Evolutionary conservation across 352 stramenopile genomes (phyloP).

Genomic region (Pythium grandisporangium): DNA sequence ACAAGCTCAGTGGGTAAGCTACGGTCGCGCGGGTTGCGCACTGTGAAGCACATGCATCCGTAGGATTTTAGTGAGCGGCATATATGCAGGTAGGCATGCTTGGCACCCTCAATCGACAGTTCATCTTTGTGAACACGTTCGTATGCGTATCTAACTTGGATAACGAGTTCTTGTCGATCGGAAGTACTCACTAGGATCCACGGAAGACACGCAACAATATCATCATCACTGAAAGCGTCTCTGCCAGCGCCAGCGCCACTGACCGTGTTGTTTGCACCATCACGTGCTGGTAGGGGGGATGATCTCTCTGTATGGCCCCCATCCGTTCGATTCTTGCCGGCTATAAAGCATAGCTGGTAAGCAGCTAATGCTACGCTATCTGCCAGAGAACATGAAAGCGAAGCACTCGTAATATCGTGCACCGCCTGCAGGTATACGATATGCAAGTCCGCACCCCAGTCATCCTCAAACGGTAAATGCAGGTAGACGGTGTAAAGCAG

Average conservation of each 20-base stretch:
- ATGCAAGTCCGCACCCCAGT: conserved; percentile 39
- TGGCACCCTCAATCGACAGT: too few species aligned
- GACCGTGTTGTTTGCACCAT: too few species aligned
- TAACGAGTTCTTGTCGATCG: conserved; percentile 22
- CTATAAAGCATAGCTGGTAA: too few species aligned
- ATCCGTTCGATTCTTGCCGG: too few species aligned
- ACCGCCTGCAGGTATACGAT: conserved; percentile 71
- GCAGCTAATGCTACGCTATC: conserved; percentile 50
- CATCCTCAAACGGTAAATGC: conserved; percentile 54
- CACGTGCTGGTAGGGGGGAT: too few species aligned
- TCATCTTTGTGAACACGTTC: too few species aligned
- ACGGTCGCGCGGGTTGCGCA: conserved; percentile 35
- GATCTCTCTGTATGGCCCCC: too few species aligned
- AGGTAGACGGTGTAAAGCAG: conserved; percentile 70
- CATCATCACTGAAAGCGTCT: too few species aligned
- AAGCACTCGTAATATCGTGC: conserved; percentile 43
- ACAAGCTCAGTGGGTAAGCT: conserved; percentile 41
- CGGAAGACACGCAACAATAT: conserved; percentile 23
- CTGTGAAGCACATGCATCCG: conserved; percentile 58
- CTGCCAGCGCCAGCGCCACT: too few species aligned
- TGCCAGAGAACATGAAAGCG: conserved; percentile 43
- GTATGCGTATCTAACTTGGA: conserved; percentile 26
- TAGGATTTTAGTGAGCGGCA: conserved; percentile 57
- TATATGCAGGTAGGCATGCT: too few species aligned
- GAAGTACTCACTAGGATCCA: conserved; percentile 27